Base-by-base conservation (phyloP, 371 early-diverging fungal genomes). In the Actinomortierella ambigua region DNA sequence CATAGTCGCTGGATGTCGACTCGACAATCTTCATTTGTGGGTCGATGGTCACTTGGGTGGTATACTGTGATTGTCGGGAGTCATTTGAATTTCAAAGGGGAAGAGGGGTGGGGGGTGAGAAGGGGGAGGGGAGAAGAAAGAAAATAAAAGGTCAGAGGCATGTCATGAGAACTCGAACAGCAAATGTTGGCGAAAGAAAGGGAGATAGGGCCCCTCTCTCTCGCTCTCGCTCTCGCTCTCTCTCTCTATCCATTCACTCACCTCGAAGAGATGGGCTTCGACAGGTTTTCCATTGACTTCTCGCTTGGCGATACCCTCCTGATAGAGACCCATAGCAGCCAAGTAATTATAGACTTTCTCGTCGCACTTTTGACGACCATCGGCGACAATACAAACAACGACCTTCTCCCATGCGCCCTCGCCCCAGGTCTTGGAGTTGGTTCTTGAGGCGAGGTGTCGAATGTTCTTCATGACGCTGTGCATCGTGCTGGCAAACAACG, bases 381-480 rank as follows among this genome's bases (percentile, higher is more conserved):
- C 95, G 0, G 95, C 84, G 0, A 94, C 91, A 52, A 94, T 80
- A 62, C 91, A 92, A 1, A 94, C 90, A 5, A 93, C 91, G 9
- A 93, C 82, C 64, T 93, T 92, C 61, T 91, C 84, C 95, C 95
- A 95, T 0, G 90, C 88, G 17, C 89, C 86, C 0, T 83, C 77
- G 9, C 87, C 90, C 93, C 93, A 92, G 20, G 81, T 77, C n/a
- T 68, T 62, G 1, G 86, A 83, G 20, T 83, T 73, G 43, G 78
- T 76, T 51, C 88, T 85, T 0, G 81, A 78, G 61, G 92, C 93
- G 20, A 94, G 75, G 63, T 91, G 85, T 1, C 86, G 82, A 59
- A 93, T 88, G 68, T 94, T 94, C 56, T 88, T 91, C 81, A 88
- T 85, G n/a, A 93, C 81, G 17, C 88, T 87, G 49, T 84, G 80